Percentiles rank a stretch among this genome's conserved stretches.
These are phyloP conservation scores for Agaricus sinodeliciosus DNA, from an alignment of 768 basidiomycete genomes.

Conservation along the genomic window DNA sequence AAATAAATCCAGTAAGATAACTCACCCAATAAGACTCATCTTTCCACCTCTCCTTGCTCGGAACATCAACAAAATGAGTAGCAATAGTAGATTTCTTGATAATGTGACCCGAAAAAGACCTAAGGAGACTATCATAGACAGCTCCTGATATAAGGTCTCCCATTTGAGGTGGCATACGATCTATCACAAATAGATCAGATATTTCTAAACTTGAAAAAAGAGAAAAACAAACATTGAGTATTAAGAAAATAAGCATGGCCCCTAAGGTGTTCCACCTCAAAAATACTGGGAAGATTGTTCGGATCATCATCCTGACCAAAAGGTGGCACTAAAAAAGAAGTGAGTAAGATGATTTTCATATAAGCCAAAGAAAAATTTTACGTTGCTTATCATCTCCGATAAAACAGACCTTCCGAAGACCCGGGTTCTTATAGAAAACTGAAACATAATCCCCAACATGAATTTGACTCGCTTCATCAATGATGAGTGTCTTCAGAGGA, in stretches of 20 bases:
- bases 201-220: conserved; percentile 6
- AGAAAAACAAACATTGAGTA: conserved; percentile 58
- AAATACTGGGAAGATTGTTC: conserved; percentile 63
- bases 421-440: conserved; percentile 30
- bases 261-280: conserved; percentile 63
- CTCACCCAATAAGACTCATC: conserved; percentile 29
- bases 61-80: conserved; percentile 63
- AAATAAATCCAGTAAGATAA: conserved; percentile 4
- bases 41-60: conserved; percentile 26
- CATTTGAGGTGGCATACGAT: conserved; percentile 81
- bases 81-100: conserved; percentile 36
- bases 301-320: conserved; percentile 59
- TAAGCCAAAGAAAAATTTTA: conserved; percentile 22
- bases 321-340: conserved; percentile 57
- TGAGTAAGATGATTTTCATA: conserved; percentile 3
- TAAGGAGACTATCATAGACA: conserved; percentile 57
- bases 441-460: conserved; percentile 47
- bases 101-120: conserved; percentile 45
- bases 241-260: conserved; percentile 49
- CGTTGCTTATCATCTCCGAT: conserved; percentile 68
- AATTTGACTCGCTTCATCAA: conserved; percentile 68
- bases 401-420: conserved; percentile 47
- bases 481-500: conserved; percentile 43
- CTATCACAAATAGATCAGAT: conserved; percentile 28
- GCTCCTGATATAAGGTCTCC: conserved; percentile 63